phyloP scores from a whole-genome alignment of 345 rosid species.

The Carallia brachiata region DNA sequence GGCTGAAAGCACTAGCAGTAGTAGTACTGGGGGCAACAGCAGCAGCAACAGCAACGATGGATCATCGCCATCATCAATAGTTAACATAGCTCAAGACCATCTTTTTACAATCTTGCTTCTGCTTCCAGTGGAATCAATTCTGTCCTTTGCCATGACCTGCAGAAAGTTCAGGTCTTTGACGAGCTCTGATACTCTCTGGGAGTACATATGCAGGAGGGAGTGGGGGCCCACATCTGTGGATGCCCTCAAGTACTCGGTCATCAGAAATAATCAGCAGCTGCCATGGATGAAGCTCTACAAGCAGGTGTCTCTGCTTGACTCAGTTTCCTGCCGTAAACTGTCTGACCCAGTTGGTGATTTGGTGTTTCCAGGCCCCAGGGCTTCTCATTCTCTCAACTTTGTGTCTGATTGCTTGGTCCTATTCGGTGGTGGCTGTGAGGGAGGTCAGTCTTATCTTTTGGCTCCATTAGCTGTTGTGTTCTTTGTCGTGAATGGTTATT shows the following conservation, averaged over 20 bases:
- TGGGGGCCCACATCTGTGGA: slow-evolving; percentile 64
- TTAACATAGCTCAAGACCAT: slow-evolving; percentile 56
- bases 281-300: slow-evolving; percentile 73
- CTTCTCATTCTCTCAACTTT: slow-evolving; percentile 93
- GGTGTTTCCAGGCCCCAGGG: slow-evolving; percentile 64
- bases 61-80: slow-evolving; percentile 24
- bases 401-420: slow-evolving; percentile 79
- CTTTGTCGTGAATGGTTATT: background rate
- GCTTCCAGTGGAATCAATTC: slow-evolving; percentile 71
- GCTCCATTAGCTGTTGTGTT: background rate
- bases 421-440: slow-evolving; percentile 95
- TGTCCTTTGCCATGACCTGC: slow-evolving; percentile 69
- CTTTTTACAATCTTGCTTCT: slow-evolving; percentile 70
- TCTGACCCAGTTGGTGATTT: slow-evolving; percentile 38
- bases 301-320: slow-evolving; percentile 55
- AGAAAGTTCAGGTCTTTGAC: slow-evolving; percentile 57
- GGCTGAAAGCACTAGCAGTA: slow-evolving; percentile 35
- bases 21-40: slow-evolving; percentile 5
- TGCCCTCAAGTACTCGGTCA: slow-evolving; percentile 48
- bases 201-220: slow-evolving; percentile 64
- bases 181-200: slow-evolving; percentile 68
- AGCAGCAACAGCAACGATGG: background rate
- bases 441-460: slow-evolving; percentile 51
- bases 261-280: slow-evolving; percentile 25
- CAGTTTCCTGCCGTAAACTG: slow-evolving; percentile 55